phyloP scores from a whole-genome alignment of 2,329 filamentous ascomycete species.

The Pseudogymnoascus sp. region DNA sequence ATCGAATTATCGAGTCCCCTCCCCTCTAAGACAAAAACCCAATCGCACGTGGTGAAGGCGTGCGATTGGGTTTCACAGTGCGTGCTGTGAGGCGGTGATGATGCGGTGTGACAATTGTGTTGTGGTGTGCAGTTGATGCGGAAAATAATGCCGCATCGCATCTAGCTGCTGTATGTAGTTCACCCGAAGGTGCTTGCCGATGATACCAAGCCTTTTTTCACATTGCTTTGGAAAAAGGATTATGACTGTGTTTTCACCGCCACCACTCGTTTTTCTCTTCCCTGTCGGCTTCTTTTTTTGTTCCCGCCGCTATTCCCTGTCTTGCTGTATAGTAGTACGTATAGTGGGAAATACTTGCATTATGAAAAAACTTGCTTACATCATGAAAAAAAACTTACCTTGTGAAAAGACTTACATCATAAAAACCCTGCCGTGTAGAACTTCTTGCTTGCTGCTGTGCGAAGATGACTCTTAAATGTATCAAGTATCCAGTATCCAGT shows the following conservation, averaged over 20 bases:
- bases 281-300: background rate
- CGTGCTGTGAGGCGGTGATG: background rate
- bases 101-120: background rate
- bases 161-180: background rate
- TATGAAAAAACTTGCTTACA: background rate
- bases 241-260: background rate
- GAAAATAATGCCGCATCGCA: background rate
- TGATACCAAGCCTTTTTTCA: background rate
- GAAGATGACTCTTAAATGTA: background rate
- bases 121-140: background rate
- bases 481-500: too few species aligned
- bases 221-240: too few species aligned
- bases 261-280: background rate
- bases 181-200: background rate
- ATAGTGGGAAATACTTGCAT: background rate
- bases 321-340: too few species aligned
- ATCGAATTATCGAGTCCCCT: background rate
- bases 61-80: background rate
- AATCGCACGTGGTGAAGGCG: background rate
- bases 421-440: background rate
- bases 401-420: background rate
- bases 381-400: background rate
- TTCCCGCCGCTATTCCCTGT: background rate
- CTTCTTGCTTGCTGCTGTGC: too few species aligned
- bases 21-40: background rate